Percentiles rank a stretch among this genome's conserved stretches.
Evolutionary conservation across 2,329 filamentous ascomycete genomes (phyloP).

Genomic region (Myriosclerotinia scirpicola): DNA sequence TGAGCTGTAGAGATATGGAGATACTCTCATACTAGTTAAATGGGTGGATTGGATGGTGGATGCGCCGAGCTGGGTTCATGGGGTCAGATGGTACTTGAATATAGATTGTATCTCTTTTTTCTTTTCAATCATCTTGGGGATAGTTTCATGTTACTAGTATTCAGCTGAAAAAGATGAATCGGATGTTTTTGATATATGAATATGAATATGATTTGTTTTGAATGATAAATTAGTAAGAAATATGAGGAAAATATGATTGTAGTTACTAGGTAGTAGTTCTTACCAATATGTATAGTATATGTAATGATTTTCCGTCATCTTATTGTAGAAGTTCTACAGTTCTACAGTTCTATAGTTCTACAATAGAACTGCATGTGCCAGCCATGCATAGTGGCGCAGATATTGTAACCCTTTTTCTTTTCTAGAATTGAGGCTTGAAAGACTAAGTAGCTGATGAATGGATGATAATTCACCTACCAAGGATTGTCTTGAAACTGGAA

Average conservation of each 20-base stretch:
- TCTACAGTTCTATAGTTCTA: no score
- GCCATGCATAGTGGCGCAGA: conserved; percentile 14
- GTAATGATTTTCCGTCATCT: no score
- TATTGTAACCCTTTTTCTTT: neutral
- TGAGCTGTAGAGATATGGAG: neutral
- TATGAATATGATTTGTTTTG: neutral
- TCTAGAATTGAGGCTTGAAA: conserved; percentile 14
- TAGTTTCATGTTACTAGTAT: neutral
- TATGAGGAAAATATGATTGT: neutral
- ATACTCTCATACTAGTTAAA: no score
- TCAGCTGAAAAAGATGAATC: neutral
- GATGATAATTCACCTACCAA: neutral
- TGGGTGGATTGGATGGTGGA: neutral
- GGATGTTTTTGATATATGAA: neutral
- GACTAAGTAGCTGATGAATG: neutral
- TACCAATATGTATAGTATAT: no score
- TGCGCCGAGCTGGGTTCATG: conserved; percentile 15
- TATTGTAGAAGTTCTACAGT: no score
- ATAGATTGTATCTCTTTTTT: neutral
- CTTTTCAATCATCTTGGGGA: neutral
- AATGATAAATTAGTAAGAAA: no score
- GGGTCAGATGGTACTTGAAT: conserved; percentile 3
- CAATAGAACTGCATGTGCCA: neutral
- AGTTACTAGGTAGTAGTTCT: no score
- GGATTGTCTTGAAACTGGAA: conserved; percentile 2